phyloP scores from a whole-genome alignment of 2,329 filamentous ascomycete species.

The Alternaria atra region DNA sequence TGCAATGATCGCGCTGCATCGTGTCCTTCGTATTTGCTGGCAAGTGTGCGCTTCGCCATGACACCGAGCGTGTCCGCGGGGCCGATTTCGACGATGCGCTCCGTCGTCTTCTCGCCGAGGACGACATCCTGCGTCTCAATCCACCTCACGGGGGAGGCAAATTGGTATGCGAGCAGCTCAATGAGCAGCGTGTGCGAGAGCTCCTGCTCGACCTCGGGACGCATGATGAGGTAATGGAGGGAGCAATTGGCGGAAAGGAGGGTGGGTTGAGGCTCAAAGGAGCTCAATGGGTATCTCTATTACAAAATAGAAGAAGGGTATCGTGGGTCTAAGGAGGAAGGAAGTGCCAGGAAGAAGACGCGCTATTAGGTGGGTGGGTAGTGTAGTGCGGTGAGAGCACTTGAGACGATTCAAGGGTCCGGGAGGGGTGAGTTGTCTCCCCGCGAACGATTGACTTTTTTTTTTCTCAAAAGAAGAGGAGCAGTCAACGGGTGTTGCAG shows the following conservation, averaged over 20 bases:
- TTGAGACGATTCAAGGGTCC: constrained; percentile 19
- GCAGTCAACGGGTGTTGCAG: constrained; percentile 29
- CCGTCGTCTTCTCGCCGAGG: constrained; percentile 91
- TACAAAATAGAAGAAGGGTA: constrained; percentile 32
- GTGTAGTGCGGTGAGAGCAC: constrained; percentile 23
- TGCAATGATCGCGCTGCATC: constrained; percentile 96
- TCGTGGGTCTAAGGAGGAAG: constrained; percentile 26
- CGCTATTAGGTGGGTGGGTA: constrained; percentile 20
- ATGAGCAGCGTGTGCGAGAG: constrained; percentile 97
- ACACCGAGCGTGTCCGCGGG: constrained; percentile 95
- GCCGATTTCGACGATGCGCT: constrained; percentile 97
- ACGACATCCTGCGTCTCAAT: constrained; percentile 99
- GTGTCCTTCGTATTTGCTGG: constrained; percentile 98
- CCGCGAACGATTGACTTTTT: constrained; percentile 18
- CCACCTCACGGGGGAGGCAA: constrained; percentile 98
- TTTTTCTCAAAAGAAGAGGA: constrained; percentile 9
- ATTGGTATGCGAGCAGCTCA: constrained; percentile 98
- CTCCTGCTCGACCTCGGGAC: constrained; percentile 99
- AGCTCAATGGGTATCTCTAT: constrained; percentile 40
- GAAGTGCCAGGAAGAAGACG: constrained; percentile 26
- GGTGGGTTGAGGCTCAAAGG: constrained; percentile 30
- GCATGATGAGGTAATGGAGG: constrained; percentile 68
- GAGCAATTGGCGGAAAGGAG: constrained; percentile 12
- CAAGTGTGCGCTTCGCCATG: constrained; percentile 95
- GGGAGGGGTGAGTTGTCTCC: constrained; percentile 22